Evolutionary conservation across 371 early-diverging fungal species (phyloP), one percentile per base, ranked within the genome.

Genomic region (Mortierella sp.): DNA sequence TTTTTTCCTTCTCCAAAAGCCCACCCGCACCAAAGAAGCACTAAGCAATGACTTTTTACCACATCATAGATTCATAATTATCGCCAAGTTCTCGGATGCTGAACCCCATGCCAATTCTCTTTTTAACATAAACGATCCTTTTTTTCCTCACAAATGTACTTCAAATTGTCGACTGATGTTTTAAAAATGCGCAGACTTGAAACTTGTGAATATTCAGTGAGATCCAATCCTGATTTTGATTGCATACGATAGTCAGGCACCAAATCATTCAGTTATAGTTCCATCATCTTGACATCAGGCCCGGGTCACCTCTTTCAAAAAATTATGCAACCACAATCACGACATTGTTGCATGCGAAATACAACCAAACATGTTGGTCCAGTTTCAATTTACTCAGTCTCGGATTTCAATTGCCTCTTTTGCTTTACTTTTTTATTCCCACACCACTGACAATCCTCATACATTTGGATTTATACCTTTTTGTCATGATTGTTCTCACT

Each of bases 1-100:
- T 22, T 29, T 54, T 54, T 55, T 55, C 35, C 1, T 60, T 15
- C 84, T 35, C 45, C 23, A 15, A 61, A 66, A 77, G 78, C 72
- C 78, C 78, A 37, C 78, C 78, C n/a, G 53, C 78, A 32, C 78
- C 78, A 65, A 72, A 72, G 72, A 77, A 77, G 78, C 78, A 77
- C 62, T 77, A 77, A 77, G 47, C 31, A 19, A 63, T 53, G 42
- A 40, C 37, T 34, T 15, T 45, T 61, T 19, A 57, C 47, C 59
- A 51, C 35, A 53, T 62, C 61, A 42, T 73, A 68, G 73, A 73
- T 62, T 66, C 40, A 62, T 72, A 62, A 70, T 70, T 37, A 58
- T 64, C 64, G 51, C 56, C 47, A 51, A 15, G 51, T 17, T 51
- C 67, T 47, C 13, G 29, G 47, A 47, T 26, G 45, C 47, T n/a